A percentile compares a stretch with the other conserved stretches of the same genome.
phyloP scores from a whole-genome alignment of 2,329 filamentous ascomycete genomes.

The Beauveria scarabaeidicola region DNA sequence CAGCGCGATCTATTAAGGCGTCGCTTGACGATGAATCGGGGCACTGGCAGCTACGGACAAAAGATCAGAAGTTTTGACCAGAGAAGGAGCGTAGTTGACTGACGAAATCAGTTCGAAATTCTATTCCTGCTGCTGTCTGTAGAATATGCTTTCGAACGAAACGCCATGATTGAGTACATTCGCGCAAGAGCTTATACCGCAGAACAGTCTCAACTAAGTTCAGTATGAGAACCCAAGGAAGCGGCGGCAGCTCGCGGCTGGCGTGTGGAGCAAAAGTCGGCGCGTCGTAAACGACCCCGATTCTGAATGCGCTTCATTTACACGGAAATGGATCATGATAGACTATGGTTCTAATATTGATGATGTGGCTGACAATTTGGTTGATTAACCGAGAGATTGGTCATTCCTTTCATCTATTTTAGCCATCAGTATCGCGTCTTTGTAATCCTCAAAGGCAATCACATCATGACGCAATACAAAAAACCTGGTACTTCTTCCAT shows the following conservation, averaged over 20 bases:
- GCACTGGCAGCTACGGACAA: neutral
- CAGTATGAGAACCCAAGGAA: conserved; percentile 36
- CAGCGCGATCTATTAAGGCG: neutral
- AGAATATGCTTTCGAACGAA: conserved; percentile 19
- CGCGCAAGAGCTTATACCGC: conserved; percentile 29
- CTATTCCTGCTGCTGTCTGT: conserved; percentile 18
- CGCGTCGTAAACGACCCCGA: conserved; percentile 35
- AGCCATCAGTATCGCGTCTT: too few species aligned
- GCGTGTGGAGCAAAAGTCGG: conserved; percentile 29
- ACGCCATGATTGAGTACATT: conserved; percentile 19
- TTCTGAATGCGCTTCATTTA: conserved; percentile 38
- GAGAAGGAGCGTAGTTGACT: neutral
- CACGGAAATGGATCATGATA: conserved; percentile 30
- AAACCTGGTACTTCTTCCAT: too few species aligned
- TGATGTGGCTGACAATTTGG: conserved; percentile 26
- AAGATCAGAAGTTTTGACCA: neutral
- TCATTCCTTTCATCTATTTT: too few species aligned
- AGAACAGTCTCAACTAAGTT: conserved; percentile 38
- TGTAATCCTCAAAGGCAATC: too few species aligned
- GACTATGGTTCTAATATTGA: conserved; percentile 31
- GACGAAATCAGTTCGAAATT: neutral
- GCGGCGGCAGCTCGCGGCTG: conserved; percentile 22
- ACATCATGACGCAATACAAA: too few species aligned
- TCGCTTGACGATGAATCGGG: neutral
- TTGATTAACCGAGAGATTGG: conserved; percentile 25